A percentile compares a stretch with the other conserved stretches of the same genome.
phyloP scores from a whole-genome alignment of 306 rosid species.

The Quercus glauca region DNA sequence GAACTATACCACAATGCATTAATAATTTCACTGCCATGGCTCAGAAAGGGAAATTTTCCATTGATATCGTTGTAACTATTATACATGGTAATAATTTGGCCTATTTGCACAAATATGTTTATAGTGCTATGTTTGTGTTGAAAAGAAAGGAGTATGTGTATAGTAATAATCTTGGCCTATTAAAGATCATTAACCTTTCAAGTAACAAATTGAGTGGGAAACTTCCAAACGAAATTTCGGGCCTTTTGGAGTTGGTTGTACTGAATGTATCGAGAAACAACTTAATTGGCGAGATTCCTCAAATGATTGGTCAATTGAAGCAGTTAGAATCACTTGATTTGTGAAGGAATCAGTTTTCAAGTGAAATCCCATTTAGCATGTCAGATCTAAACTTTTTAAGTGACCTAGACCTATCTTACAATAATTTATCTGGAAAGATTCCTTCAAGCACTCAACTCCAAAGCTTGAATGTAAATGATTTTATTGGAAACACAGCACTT shows the following conservation, averaged over 20 bases:
- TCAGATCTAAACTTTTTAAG: too few relatives aligned
- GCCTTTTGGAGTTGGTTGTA: too few relatives aligned
- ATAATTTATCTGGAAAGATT: too few relatives aligned
- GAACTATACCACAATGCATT: background rate
- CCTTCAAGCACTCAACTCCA: too few relatives aligned
- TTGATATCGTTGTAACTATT: background rate
- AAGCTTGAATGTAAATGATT: too few relatives aligned
- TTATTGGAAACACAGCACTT: too few relatives aligned
- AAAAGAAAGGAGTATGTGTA: background rate
- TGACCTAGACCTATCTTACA: too few relatives aligned
- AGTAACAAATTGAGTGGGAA: background rate
- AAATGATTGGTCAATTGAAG: background rate
- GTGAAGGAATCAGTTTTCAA: background rate
- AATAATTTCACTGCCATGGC: slow-evolving; percentile 12
- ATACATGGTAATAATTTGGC: background rate
- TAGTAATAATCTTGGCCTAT: background rate
- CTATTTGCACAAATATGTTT: background rate
- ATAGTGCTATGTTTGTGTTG: background rate
- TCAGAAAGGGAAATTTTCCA: background rate
- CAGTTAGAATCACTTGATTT: background rate
- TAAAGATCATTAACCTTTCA: background rate
- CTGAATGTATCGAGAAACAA: too few relatives aligned
- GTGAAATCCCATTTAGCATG: background rate
- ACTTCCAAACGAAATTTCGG: too few relatives aligned
- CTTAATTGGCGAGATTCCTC: background rate